Evolutionary conservation across 2,329 filamentous ascomycete species (phyloP).

Genomic region (Penicillium aurantiogriseum): DNA sequence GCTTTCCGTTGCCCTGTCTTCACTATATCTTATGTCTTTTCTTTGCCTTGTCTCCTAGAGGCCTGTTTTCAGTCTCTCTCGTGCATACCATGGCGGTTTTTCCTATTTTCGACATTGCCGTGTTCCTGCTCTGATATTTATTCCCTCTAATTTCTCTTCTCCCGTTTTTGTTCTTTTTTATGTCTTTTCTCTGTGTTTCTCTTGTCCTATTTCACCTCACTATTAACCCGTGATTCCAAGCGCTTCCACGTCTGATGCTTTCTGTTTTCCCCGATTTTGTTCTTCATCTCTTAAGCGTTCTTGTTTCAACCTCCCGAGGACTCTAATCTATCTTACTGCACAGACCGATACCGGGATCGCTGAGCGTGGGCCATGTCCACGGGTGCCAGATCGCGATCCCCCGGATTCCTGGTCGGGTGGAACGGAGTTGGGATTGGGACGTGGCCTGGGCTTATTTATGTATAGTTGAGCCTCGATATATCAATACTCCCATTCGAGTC

Average conservation of each 20-base stretch:
- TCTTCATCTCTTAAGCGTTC: background rate
- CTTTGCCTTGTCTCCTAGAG: background rate
- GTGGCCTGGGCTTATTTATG: background rate
- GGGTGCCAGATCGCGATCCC: background rate
- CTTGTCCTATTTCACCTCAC: background rate
- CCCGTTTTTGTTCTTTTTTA: background rate
- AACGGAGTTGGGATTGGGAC: background rate
- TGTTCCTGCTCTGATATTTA: conserved; percentile 6
- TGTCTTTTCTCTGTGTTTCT: background rate
- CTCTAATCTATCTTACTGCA: background rate
- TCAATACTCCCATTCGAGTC: background rate
- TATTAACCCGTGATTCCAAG: conserved; percentile 7
- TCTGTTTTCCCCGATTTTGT: background rate
- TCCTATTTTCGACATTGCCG: background rate
- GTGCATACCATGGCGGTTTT: conserved; percentile 20
- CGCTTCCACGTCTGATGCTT: conserved; percentile 12
- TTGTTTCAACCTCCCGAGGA: background rate
- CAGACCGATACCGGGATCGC: background rate
- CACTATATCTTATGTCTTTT: background rate
- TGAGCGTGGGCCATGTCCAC: background rate
- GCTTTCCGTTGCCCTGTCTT: conserved; percentile 3
- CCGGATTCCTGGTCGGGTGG: background rate
- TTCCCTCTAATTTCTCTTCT: conserved; percentile 4
- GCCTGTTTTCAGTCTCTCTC: conserved; percentile 4
- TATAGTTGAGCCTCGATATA: conserved; percentile 2